Percentiles rank a stretch among this genome's conserved stretches.
Conservation (phyloP, 2,329 filamentous ascomycete species). For the Diaporthe citrichinensis region DNA sequence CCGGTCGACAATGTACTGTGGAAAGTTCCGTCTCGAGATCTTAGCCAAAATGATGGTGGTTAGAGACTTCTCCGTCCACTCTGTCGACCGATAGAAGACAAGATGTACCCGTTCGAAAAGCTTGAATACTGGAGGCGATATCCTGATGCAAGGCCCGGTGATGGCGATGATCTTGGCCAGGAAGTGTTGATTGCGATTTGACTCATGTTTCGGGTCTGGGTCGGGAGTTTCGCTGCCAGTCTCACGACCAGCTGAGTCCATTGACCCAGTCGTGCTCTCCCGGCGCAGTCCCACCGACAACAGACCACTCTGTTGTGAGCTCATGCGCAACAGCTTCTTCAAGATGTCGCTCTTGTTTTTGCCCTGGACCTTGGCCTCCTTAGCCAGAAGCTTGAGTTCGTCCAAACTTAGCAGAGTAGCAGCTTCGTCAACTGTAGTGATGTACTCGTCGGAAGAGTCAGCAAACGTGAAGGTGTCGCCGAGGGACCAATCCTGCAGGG, state of each 20-base stretch:
- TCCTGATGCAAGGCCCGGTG: conserved; percentile 86
- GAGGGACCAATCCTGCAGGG: conserved; percentile 61
- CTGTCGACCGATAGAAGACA: conserved; percentile 94
- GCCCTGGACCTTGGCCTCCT: conserved; percentile 87
- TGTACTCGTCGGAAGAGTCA: conserved; percentile 80
- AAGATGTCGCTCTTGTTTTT: conserved; percentile 89
- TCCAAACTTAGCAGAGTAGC: conserved; percentile 86
- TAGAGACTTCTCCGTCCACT: conserved; percentile 97
- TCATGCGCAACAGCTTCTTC: conserved; percentile 79
- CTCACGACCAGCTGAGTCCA: conserved; percentile 59
- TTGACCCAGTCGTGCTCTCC: conserved; percentile 72
- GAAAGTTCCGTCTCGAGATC: conserved; percentile 89
- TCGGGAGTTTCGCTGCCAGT: conserved; percentile 51
- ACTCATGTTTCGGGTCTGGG: conserved; percentile 52
- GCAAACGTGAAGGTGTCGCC: conserved; percentile 80
- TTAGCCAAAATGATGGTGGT: conserved; percentile 95
- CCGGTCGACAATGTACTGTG: conserved; percentile 89
- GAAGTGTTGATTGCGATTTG: conserved; percentile 81
- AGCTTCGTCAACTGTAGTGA: conserved; percentile 86
- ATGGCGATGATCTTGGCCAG: conserved; percentile 81
- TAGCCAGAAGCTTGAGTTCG: conserved; percentile 87
- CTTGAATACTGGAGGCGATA: conserved; percentile 79
- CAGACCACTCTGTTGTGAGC: conserved; percentile 82
- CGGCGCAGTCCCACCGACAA: conserved; percentile 76
- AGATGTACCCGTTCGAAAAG: conserved; percentile 95